Base-by-base conservation (phyloP, 805 yeast species). In the Wickerhamomyces queroliae region DNA sequence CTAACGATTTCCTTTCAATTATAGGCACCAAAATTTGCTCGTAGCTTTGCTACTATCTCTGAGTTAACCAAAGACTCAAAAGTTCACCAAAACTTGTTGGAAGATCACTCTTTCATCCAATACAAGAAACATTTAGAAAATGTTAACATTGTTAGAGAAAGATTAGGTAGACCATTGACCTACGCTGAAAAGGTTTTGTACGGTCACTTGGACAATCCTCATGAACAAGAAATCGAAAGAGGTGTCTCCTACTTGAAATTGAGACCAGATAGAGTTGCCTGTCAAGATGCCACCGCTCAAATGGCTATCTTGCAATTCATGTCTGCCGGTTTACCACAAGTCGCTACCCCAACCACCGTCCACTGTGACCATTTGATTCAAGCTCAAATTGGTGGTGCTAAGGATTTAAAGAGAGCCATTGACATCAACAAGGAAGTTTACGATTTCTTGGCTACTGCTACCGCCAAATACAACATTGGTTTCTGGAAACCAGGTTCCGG, bases 401-500 rank as follows among this genome's bases (percentile, higher is more conserved):
- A 76, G 63, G 98, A 90, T 70, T 76, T 91, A 62, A 77, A 78
- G 41, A 80, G 89, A 60, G 95, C 96, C 52, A 80, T 87, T 49
- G 84, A 83, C 57, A 74, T 87, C 56, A 90, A 90, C 78, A 84
- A 83, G 68, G 98, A 90, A 71, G 97, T 90, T 49, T 90, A 79
- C 67, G 95, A 90, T 67, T 91, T 90, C 70, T 75, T 90, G 64
- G 77, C 85, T 50, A 69, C 89, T 42, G 90, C 96, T 49, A 88
- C 95, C 58, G 89, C 91, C 56, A 90, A 89, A 72, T 90, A 90
- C 72, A 89, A 91, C 72, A 84, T 90, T 65, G 96, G 95, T 66
- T 90, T 90, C 80, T 90, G 98, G 98, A 90, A 90, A 62, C 96
- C 97, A 56, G 97, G 97, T 59, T 89, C 96, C n/a, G 98, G 98